A percentile compares a stretch with the other conserved stretches of the same genome.
Evolutionary conservation across 768 basidiomycete genomes (phyloP).

Genomic region (Suillus subalutaceus): DNA sequence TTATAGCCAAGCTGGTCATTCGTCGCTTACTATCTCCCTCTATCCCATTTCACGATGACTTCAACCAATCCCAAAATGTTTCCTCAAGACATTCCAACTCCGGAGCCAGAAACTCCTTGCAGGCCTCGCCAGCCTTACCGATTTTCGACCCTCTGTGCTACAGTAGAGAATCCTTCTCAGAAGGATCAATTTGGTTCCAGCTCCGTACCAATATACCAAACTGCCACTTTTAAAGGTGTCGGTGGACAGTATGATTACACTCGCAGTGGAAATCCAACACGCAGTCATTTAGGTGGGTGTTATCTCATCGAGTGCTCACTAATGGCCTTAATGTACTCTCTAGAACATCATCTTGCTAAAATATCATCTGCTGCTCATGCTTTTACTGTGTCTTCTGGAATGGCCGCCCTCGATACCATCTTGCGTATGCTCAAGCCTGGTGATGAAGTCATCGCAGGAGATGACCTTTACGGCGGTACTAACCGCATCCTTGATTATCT

Average conservation of each 20-base stretch:
- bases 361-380: constrained; percentile 92
- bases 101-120: constrained; percentile 78
- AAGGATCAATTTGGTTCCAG: constrained; percentile 97
- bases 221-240: constrained; percentile 96
- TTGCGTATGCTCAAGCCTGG: constrained; percentile 92
- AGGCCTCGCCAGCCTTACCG: constrained; percentile 73
- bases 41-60: constrained; percentile 16
- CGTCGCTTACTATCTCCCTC: neutral
- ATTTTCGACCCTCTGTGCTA: constrained; percentile 91
- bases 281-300: constrained; percentile 85
- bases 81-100: constrained; percentile 69
- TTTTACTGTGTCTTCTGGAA: constrained; percentile 93
- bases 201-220: constrained; percentile 97
- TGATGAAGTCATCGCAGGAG: constrained; percentile 94
- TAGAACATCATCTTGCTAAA: constrained; percentile 97
- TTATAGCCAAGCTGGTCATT: neutral
- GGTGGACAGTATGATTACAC: constrained; percentile 91
- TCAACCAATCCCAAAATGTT: constrained; percentile 10
- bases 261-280: constrained; percentile 94
- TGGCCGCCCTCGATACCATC: constrained; percentile 97
- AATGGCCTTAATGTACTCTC: constrained; percentile 9
- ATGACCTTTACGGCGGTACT: constrained; percentile 97
- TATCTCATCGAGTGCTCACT: neutral
- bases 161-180: constrained; percentile 87
- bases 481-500: constrained; percentile 93